A percentile compares a stretch with the other conserved stretches of the same genome.
These are phyloP conservation scores for Tolypocladium ophioglossoides DNA, from an alignment of 2,329 filamentous ascomycete species.

Conservation along the genomic window DNA sequence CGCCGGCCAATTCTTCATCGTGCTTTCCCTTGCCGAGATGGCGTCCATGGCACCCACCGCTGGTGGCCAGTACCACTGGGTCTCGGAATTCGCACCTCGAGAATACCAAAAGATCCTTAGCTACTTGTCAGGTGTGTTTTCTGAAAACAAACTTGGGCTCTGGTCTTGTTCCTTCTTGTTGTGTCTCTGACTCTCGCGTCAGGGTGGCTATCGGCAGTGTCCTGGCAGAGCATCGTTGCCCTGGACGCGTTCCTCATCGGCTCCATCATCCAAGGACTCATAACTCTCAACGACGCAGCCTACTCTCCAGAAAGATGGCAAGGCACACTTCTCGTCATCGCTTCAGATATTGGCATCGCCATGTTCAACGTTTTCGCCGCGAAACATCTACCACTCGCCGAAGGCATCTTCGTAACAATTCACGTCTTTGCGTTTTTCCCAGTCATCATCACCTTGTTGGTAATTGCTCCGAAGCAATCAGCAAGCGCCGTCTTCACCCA, in stretches of 20 bases:
- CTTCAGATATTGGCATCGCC: constrained; percentile 3
- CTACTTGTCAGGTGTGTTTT: constrained; percentile 21
- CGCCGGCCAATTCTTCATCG: constrained; percentile 19
- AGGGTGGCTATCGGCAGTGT: constrained; percentile 32
- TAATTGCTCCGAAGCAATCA: constrained; percentile 5
- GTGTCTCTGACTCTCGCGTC: background rate
- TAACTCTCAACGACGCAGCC: constrained; percentile 18
- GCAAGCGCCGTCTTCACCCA: constrained; percentile 3
- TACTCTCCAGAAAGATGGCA: constrained; percentile 2
- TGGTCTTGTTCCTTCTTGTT: background rate
- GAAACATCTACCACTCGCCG: constrained; percentile 4
- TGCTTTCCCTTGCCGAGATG: constrained; percentile 37
- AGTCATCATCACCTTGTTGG: constrained; percentile 5
- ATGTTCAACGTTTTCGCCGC: constrained; percentile 6
- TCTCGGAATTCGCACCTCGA: constrained; percentile 40
- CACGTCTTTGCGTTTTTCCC: constrained; percentile 8
- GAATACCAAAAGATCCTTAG: constrained; percentile 40
- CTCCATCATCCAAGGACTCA: constrained; percentile 33
- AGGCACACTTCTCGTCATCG: constrained; percentile 4
- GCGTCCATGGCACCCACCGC: constrained; percentile 44
- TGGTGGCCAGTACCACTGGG: constrained; percentile 50
- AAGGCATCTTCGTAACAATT: constrained; percentile 6
- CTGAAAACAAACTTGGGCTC: background rate
- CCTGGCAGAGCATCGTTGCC: constrained; percentile 31
- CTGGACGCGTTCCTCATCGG: constrained; percentile 30